Evolutionary conservation across 345 rosid genomes (phyloP), one percentile per base, ranked within the genome.

Genomic region (Theobroma cacao): DNA sequence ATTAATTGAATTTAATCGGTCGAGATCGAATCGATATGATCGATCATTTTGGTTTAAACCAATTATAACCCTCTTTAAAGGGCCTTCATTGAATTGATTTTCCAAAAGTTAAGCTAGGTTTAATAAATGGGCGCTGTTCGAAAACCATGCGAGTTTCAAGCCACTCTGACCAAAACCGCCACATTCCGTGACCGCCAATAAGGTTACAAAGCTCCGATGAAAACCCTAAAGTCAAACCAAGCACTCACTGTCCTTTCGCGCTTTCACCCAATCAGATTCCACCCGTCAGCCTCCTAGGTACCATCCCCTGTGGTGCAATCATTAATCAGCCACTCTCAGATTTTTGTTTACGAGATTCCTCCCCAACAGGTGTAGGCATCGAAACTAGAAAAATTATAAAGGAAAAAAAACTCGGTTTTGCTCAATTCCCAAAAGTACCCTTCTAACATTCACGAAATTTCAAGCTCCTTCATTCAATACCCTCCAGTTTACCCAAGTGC

Each of bases 381-480:
- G 28, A 53, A 22, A 55, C 11, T n/a, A 2, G n/a, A 34, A 9
- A 9, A 63, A 66, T 7, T 6, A 41, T 6, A 41, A 4, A 11
- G 26, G 20, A 64, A 24, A 24, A 69, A 45, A 28, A n/a, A 22
- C 55, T 45, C 2, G 34, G 14, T 18, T 31, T 24, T 22, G 2
- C 26, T 1, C 26, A 40, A 53, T 76, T 22, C 76, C 87, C 24
- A 79, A 81, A 72, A 50, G 22, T 83, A 45, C 81, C 89, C 89
- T 82, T 36, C 8, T n/a, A 61, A 67, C 59, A 65, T 78, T 74
- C 60, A 24, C 30, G 61, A n/a, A 83, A 81, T 80, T 48, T 79
- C 85, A 75, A 63, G 30, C 67, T 28, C 53, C 26, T n/a, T 62
- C 36, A 60, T 59, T 43, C 15, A 43, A 33, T 20, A 34, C 69